Evolutionary conservation across 257 asterid genomes (phyloP).

Genomic region (Salvia miltiorrhiza): DNA sequence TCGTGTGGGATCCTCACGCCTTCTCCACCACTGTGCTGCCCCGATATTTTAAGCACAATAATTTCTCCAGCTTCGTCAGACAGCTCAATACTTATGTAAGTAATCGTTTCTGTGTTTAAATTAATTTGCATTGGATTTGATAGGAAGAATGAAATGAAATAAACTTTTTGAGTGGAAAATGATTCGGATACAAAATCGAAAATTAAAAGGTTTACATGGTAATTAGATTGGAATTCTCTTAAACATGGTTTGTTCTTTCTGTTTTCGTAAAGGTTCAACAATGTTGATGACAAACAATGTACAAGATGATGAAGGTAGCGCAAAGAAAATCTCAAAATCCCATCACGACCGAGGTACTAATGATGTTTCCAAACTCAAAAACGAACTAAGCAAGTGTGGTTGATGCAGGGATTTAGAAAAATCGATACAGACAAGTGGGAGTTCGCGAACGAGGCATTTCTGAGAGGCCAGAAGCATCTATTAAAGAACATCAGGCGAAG

Average conservation of each 20-base stretch:
- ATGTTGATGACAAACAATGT: constrained; percentile 28
- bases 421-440: constrained; percentile 90
- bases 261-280: constrained; percentile 41
- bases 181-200: neutral
- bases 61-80: constrained; percentile 86
- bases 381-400: constrained; percentile 12
- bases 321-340: neutral
- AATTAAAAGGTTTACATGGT: too few relatives aligned
- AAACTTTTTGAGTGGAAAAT: neutral
- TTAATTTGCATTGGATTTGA: neutral
- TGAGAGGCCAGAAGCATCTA: constrained; percentile 56
- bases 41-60: constrained; percentile 65
- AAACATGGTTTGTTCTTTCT: constrained; percentile 39
- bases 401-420: constrained; percentile 88
- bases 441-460: constrained; percentile 73
- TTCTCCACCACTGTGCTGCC: constrained; percentile 59
- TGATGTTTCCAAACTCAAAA: neutral
- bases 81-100: constrained; percentile 94
- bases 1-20: constrained; percentile 80
- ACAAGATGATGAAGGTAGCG: constrained; percentile 37
- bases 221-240: neutral
- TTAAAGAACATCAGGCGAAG: constrained; percentile 58
- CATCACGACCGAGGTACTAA: constrained; percentile 21
- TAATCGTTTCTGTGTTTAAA: neutral
- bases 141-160: neutral